Base-by-base conservation (phyloP, 129 eudicot species). In the Pittosporum tobira region DNA sequence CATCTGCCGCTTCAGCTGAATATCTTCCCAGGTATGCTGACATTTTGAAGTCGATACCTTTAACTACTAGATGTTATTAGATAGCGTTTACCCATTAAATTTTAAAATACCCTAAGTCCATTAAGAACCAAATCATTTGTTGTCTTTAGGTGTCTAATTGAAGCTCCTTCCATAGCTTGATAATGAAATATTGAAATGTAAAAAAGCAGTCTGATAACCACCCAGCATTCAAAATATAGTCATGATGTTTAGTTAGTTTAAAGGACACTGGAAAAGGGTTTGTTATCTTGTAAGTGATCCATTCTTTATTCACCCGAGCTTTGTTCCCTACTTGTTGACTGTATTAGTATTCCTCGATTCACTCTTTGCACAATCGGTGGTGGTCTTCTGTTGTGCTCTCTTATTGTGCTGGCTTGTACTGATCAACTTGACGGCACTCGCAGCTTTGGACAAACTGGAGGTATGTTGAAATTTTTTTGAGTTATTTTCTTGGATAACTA, bases 371-470 rank as follows among this genome's bases (percentile, higher is more conserved):
- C 76, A 63, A 31, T 77, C 21, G 84, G 88, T 59, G 76, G 70
- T 50, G 61, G 28, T 64, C 64, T 69, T 54, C 51, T 81, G 20
- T 31, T 74, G 46, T 57, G 66, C 48, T 80, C 84, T 58, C 54
- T 74, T 66, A 46, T 55, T 60, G 75, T 75, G 26, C 64, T 81
- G 66, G 20, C 84, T 40, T 74, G 70, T 62, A 67, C 74, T 9
- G 76, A 75, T 62, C 77, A 81, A 66, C 79, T 67, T 68, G 76
- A 52, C 64, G 84, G 76, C 50, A 49, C 71, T 24, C 65, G 63
- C 58, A 55, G 63, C 61, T 71, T 75, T 67, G 88, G 84, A 57
- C 72, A 81, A 51, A 59, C 65, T 0, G 81, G 81, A 74, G 88
- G 88, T 81, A 77, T 48, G 46, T 50, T 4, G 26, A 20, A 47